Conservation (phyloP, 1,139 yeast genomes). For the Neolecta irregularis region DNA sequence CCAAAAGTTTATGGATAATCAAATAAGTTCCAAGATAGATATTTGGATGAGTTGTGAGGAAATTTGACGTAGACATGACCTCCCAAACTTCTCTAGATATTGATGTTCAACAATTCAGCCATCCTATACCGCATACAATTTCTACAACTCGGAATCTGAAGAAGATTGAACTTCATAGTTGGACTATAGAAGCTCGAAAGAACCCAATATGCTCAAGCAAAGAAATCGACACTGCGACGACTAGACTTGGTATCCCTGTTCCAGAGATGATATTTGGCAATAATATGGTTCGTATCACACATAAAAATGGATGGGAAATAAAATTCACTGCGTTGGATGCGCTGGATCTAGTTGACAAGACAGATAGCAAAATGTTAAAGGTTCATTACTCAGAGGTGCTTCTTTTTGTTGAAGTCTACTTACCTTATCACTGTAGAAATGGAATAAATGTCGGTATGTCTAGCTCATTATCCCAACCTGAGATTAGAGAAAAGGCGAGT, state of each 20-base stretch:
- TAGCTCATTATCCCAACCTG: slow-evolving; percentile 24
- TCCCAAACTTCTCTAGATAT: no score
- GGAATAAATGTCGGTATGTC: no score
- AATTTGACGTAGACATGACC: no score
- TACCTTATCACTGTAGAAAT: no score
- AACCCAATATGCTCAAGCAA: slow-evolving; percentile 60
- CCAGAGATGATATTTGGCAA: slow-evolving; percentile 99
- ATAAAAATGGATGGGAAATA: slow-evolving; percentile 32
- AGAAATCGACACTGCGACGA: slow-evolving; percentile 59
- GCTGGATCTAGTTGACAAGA: slow-evolving; percentile 44
- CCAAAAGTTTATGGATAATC: no score
- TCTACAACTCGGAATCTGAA: slow-evolving; percentile 3
- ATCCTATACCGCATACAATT: slow-evolving; percentile 11
- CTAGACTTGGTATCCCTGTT: slow-evolving; percentile 54
- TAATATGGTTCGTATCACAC: slow-evolving; percentile 43
- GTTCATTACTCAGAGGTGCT: slow-evolving; percentile 84
- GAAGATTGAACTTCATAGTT: slow-evolving; percentile 20
- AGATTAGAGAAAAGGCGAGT: slow-evolving; percentile 18
- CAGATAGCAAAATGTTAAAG: slow-evolving; percentile 35
- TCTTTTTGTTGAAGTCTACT: no score
- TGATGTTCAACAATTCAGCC: no score
- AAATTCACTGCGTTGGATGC: slow-evolving; percentile 72
- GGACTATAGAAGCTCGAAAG: slow-evolving; percentile 63
- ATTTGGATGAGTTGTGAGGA: no score
- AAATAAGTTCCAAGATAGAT: no score